Conservation (phyloP, 768 basidiomycete genomes). For the Phylloporus arenicola region DNA sequence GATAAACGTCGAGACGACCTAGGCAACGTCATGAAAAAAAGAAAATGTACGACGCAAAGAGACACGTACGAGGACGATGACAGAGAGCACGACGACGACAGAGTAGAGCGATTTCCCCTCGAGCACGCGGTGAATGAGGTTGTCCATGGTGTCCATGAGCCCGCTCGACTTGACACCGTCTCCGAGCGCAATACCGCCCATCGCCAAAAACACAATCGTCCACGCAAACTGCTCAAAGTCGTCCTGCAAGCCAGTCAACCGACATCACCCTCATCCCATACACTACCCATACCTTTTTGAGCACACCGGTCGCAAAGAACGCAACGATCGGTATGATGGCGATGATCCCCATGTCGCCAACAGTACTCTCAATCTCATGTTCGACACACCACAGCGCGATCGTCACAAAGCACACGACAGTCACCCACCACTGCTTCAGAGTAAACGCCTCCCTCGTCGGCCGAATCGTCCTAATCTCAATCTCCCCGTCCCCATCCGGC, state of each 20-base stretch:
- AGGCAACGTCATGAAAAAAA: background rate
- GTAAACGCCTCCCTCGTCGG: constrained; percentile 80
- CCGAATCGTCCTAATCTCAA: constrained; percentile 81
- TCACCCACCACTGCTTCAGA: constrained; percentile 84
- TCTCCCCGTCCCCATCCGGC: constrained; percentile 68
- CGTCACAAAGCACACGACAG: constrained; percentile 74
- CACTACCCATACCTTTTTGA: constrained; percentile 71
- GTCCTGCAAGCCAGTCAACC: constrained; percentile 45
- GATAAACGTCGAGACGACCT: constrained; percentile 92
- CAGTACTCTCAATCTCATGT: constrained; percentile 61
- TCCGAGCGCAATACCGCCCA: constrained; percentile 97
- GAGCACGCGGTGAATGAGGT: constrained; percentile 52
- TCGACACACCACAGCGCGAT: constrained; percentile 90
- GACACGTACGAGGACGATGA: constrained; percentile 57
- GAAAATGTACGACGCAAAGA: background rate
- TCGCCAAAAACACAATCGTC: constrained; percentile 93
- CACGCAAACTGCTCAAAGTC: constrained; percentile 94
- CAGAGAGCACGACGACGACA: constrained; percentile 66
- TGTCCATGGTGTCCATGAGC: constrained; percentile 73
- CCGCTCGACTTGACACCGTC: constrained; percentile 90
- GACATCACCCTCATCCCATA: background rate
- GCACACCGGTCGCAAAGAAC: constrained; percentile 89
- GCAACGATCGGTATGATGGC: constrained; percentile 89
- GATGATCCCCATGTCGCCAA: constrained; percentile 98
- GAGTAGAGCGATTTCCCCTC: constrained; percentile 58